Percentiles rank a stretch among this genome's conserved stretches.
These are phyloP conservation scores for Fagopyrum homotropicum DNA, from an alignment of 148 eudicot genomes.

Conservation along the genomic window DNA sequence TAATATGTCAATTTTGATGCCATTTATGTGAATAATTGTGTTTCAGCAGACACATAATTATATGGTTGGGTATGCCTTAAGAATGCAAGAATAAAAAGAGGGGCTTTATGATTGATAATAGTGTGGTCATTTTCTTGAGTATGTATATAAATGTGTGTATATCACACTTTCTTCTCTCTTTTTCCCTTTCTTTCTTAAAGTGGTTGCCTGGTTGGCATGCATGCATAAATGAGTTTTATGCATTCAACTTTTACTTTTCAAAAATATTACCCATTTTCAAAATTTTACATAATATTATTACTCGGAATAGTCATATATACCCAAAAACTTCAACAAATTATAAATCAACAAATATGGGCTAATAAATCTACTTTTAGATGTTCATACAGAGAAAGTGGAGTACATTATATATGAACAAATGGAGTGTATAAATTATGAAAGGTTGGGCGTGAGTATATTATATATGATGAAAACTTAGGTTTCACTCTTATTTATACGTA, in stretches of 20 bases:
- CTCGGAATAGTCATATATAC: neutral
- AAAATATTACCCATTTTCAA: neutral
- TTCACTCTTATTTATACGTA: conserved; percentile 3
- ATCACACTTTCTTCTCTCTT: neutral
- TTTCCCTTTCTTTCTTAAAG: neutral
- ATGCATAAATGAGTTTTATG: neutral
- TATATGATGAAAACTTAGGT: conserved; percentile 7
- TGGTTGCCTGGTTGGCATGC: neutral
- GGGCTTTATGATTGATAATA: neutral
- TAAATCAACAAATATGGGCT: neutral
- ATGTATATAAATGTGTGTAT: neutral
- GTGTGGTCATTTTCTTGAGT: neutral
- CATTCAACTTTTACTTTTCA: neutral
- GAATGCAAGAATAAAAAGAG: neutral
- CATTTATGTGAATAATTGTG: neutral
- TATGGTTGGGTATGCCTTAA: neutral
- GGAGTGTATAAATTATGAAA: neutral
- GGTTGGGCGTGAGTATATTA: neutral
- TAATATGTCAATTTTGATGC: neutral
- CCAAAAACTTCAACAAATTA: no score
- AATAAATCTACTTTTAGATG: neutral
- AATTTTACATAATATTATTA: neutral
- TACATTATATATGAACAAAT: neutral
- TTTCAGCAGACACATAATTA: neutral
- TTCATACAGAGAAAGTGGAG: neutral